These are phyloP conservation scores for Phytophthora pinifolia DNA, from an alignment of 352 stramenopile genomes.

Conservation along the genomic window DNA sequence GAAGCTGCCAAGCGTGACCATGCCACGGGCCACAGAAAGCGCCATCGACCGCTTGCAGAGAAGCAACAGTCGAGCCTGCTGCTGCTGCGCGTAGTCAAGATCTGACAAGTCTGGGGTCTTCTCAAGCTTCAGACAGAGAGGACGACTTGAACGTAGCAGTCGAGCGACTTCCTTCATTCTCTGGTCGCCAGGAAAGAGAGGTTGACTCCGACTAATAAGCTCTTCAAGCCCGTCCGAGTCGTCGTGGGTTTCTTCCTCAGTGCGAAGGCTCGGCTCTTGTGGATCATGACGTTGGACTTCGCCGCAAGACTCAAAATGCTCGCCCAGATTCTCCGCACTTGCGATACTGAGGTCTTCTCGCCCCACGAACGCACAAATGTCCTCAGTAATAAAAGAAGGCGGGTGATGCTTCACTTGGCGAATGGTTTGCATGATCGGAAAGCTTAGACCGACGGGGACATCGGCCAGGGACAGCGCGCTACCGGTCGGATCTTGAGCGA, in stretches of 20 bases:
- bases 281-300: slow-evolving; percentile 17
- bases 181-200: slow-evolving; percentile 69
- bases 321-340: slow-evolving; percentile 10
- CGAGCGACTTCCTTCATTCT: slow-evolving; percentile 82
- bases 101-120: slow-evolving; percentile 68
- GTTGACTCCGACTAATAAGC: slow-evolving; percentile 52
- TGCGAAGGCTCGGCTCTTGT: background rate
- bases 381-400: slow-evolving; percentile 53
- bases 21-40: slow-evolving; percentile 92
- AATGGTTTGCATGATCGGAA: slow-evolving; percentile 61
- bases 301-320: slow-evolving; percentile 9
- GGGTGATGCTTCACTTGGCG: slow-evolving; percentile 58
- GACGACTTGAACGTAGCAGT: slow-evolving; percentile 73
- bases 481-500: slow-evolving; percentile 46
- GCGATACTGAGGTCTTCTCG: slow-evolving; percentile 56
- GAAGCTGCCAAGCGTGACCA: slow-evolving; percentile 96
- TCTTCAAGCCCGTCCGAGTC: slow-evolving; percentile 68
- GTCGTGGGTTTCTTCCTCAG: slow-evolving; percentile 20
- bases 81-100: slow-evolving; percentile 77
- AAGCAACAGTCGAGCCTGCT: slow-evolving; percentile 94
- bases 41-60: slow-evolving; percentile 94
- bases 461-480: slow-evolving; percentile 46
- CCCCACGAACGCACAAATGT: slow-evolving; percentile 57
- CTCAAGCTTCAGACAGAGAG: slow-evolving; percentile 71
- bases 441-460: slow-evolving; percentile 56